Evolutionary conservation across 306 rosid genomes (phyloP).

Genomic region (Lathyrus tuberosus): DNA sequence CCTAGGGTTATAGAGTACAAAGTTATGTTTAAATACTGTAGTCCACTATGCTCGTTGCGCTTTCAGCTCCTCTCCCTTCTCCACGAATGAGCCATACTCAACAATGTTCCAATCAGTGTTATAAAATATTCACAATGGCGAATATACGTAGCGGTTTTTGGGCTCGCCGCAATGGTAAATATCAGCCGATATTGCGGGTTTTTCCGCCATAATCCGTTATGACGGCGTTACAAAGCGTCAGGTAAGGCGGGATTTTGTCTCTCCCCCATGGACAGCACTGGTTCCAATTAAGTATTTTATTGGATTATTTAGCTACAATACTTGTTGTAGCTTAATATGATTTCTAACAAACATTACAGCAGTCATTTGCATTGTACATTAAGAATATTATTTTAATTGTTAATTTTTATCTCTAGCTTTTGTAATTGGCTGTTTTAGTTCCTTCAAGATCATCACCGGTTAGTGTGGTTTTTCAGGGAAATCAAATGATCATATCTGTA

Average conservation of each 20-base stretch:
- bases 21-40: too few relatives aligned
- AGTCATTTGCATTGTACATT: conserved; percentile 8
- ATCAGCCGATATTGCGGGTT: too few relatives aligned
- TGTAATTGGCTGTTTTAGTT: conserved; percentile 30
- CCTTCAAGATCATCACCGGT: conserved; percentile 47
- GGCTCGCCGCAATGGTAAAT: too few relatives aligned
- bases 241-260: too few relatives aligned
- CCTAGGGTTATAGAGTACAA: too few relatives aligned
- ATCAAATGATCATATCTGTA: conserved; percentile 71
- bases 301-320: not conserved
- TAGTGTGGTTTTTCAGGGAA: conserved; percentile 55
- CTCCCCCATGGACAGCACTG: not conserved
- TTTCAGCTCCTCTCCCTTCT: too few relatives aligned
- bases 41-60: too few relatives aligned
- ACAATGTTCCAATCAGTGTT: too few relatives aligned
- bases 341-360: not conserved
- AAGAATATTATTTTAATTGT: not conserved
- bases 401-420: not conserved
- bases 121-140: too few relatives aligned
- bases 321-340: not conserved
- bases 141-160: not conserved
- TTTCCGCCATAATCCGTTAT: too few relatives aligned
- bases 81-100: too few relatives aligned
- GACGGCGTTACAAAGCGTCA: too few relatives aligned
- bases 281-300: conserved; percentile 4